These are phyloP conservation scores for Boletus rubescentipes DNA, from an alignment of 768 basidiomycete species.

Conservation along the genomic window DNA sequence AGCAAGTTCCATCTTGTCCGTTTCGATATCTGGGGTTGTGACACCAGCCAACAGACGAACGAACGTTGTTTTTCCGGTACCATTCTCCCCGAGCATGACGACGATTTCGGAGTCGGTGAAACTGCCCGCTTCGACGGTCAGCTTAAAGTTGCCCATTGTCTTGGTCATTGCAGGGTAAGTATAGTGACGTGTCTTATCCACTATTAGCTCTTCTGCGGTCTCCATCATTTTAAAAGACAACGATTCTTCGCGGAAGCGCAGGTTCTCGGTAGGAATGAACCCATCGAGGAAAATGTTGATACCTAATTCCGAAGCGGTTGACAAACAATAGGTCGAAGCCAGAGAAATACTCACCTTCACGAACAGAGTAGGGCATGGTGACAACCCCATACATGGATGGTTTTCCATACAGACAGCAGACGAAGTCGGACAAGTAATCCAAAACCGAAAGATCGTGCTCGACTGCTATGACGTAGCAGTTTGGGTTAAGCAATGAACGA, in stretches of 20 bases:
- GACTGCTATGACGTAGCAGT: conserved; percentile 93
- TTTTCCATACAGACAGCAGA: conserved; percentile 97
- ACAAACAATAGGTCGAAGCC: background rate
- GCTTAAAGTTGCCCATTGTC: conserved; percentile 93
- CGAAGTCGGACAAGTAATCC: conserved; percentile 97
- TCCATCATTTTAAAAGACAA: conserved; percentile 98
- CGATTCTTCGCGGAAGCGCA: conserved; percentile 96
- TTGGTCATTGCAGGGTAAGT: conserved; percentile 96
- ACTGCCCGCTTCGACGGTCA: conserved; percentile 83
- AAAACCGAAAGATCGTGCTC: conserved; percentile 99
- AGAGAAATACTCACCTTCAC: conserved; percentile 68
- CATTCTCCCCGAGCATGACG: conserved; percentile 99
- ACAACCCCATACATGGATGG: conserved; percentile 98
- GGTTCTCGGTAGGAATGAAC: conserved; percentile 96
- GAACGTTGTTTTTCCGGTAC: conserved; percentile 98
- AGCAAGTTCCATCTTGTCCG: conserved; percentile 74
- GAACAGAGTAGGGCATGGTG: conserved; percentile 97
- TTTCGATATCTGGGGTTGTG: conserved; percentile 73
- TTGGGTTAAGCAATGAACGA: conserved; percentile 76
- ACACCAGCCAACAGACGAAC: conserved; percentile 95
- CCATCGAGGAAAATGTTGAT: conserved; percentile 99
- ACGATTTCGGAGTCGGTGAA: conserved; percentile 99
- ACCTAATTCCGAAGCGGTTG: conserved; percentile 44
- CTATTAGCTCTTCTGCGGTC: conserved; percentile 85
- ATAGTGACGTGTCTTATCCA: conserved; percentile 88